Evolutionary conservation across 352 stramenopile genomes (phyloP), one percentile per base, ranked within the genome.

Genomic region (Globisporangium paroecandrum): DNA sequence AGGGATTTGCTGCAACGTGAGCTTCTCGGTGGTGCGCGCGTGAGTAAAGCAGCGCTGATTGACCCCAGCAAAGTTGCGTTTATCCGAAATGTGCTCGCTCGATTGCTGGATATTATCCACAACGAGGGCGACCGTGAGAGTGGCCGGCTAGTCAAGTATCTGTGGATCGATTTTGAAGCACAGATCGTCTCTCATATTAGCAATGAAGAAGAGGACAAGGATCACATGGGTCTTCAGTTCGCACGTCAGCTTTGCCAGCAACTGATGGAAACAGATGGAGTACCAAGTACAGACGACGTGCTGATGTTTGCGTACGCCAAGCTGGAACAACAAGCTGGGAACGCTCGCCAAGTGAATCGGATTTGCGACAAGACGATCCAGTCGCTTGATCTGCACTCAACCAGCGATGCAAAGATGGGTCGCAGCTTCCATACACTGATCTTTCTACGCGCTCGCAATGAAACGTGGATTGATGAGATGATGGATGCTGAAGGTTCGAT

Each of bases 301-400:
- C 69, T 80, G 54, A 67, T 90, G 62, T 75, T 71, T 56, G 72
- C 78, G 12, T 91, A 94, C 56, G 81, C 83, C 7, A 72, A 80
- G 29, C 36, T 90, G 18, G 85, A 93, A 56, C 65, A 77, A 24
- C 65, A 61, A 10, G n/a, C 85, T 18, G 69, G 75, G 18, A 87
- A 90, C 46, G 47, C 68, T 1, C 77, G 75, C 8, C 78, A 89
- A 58, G 69, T 82, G 20, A 64, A 66, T 36, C 82, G 83, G 12
- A 81, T 90, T 15, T 91, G 81, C 29, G 79, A 85, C 24, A 92
- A 79, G 55, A 88, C 76, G 20, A 34, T 91, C 4, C 59, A 53
- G 29, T 80, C 76, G 25, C 62, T 87, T 3, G 56, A 55, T 12
- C 24, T 43, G 18, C 18, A 43, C 13, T 59, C 34, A 13, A 36